Percentiles rank a stretch among this genome's conserved stretches.
phyloP scores from a whole-genome alignment of 306 rosid genomes.

The Cucurbita ficifolia region DNA sequence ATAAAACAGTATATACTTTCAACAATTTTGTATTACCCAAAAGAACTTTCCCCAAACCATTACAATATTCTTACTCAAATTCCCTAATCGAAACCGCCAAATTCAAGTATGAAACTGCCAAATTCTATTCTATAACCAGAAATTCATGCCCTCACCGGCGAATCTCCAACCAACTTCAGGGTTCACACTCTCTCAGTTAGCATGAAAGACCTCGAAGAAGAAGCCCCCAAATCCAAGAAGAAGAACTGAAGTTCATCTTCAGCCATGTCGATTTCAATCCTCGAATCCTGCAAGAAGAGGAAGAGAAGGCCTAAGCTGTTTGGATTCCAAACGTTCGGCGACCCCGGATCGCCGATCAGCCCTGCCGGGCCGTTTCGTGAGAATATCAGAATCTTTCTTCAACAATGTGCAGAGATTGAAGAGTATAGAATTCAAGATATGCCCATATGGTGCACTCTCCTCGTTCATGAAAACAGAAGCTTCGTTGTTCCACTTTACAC shows the following conservation, averaged over 20 bases:
- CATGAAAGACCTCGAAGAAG: slow-evolving; percentile 7
- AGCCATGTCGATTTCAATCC: slow-evolving; percentile 39
- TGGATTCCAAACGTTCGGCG: slow-evolving; percentile 45
- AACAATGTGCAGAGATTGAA: slow-evolving; percentile 44
- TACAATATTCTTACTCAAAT: background rate
- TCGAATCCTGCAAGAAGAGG: slow-evolving; percentile 53
- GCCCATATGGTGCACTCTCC: slow-evolving; percentile 62
- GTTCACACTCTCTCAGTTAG: background rate
- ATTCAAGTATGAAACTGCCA: background rate
- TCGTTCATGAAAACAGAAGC: slow-evolving; percentile 42
- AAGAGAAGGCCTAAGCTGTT: slow-evolving; percentile 46
- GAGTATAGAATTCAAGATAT: slow-evolving; percentile 37
- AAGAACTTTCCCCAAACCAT: background rate
- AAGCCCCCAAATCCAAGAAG: background rate
- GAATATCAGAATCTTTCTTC: slow-evolving; percentile 50
- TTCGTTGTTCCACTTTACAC: slow-evolving; percentile 54
- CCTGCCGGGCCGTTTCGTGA: slow-evolving; percentile 50
- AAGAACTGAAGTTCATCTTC: background rate
- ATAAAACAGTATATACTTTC: background rate
- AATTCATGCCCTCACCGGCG: background rate
- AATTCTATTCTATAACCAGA: background rate
- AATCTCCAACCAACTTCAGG: background rate
- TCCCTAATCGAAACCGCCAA: background rate
- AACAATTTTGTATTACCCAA: background rate
- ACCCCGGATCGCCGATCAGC: slow-evolving; percentile 33